A percentile compares a stretch with the other conserved stretches of the same genome.
Conservation (phyloP, 352 stramenopile species). For the Pythium folliculosum region DNA sequence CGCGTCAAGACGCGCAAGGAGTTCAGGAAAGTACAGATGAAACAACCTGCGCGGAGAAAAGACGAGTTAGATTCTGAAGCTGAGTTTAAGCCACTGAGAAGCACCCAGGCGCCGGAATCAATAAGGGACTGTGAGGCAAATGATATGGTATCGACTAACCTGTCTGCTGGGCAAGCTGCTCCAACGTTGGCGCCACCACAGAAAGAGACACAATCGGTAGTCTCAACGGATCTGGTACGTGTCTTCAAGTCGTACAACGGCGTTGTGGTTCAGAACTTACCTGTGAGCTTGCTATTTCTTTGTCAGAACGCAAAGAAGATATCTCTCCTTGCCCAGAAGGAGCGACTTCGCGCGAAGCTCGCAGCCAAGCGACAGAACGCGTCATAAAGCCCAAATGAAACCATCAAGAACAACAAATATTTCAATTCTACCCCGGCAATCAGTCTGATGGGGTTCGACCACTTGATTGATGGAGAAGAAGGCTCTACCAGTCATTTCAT, state of each 20-base stretch:
- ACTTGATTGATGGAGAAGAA: background rate
- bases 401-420: background rate
- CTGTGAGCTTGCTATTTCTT: no score
- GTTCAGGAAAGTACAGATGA: conserved; percentile 37
- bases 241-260: background rate
- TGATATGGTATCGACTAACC: no score
- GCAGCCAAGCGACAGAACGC: conserved; percentile 30
- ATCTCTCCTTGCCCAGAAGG: conserved; percentile 61
- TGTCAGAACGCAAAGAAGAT: conserved; percentile 56
- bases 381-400: background rate
- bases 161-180: no score
- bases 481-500: background rate
- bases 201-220: background rate
- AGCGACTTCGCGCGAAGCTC: conserved; percentile 66
- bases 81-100: conserved; percentile 1
- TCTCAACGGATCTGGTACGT: conserved; percentile 1
- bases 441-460: background rate
- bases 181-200: no score
- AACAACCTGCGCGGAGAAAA: background rate
- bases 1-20: conserved; percentile 58
- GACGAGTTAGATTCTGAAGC: background rate
- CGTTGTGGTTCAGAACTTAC: no score
- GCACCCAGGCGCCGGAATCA: background rate
- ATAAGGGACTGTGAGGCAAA: background rate
- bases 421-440: background rate